Evolutionary conservation across 305 asterid genomes (phyloP).

Genomic region (Fraxinus angustifolia): DNA sequence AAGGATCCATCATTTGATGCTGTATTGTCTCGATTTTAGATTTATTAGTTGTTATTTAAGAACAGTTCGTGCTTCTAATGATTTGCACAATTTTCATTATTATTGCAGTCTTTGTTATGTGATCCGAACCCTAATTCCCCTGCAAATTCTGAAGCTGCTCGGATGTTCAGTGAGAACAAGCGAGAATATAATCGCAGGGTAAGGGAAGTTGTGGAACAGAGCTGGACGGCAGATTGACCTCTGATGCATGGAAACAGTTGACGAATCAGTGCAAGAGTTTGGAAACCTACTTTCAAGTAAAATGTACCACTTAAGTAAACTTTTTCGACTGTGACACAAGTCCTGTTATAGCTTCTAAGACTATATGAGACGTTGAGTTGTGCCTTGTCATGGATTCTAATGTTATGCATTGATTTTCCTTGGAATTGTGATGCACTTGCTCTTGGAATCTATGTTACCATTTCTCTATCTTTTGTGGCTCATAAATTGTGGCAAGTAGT

Average conservation of each 20-base stretch:
- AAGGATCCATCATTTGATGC: background rate
- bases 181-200: constrained; percentile 74
- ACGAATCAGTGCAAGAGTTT: background rate
- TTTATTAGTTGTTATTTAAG: background rate
- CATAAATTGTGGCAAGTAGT: background rate
- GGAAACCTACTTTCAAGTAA: constrained; percentile 3
- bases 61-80: background rate
- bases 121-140: constrained; percentile 83
- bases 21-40: background rate
- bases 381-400: constrained; percentile 29
- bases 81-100: background rate
- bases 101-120: constrained; percentile 59
- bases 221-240: constrained; percentile 68
- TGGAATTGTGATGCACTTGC: constrained; percentile 18
- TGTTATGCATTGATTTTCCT: constrained; percentile 16
- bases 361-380: constrained; percentile 20
- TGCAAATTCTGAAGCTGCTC: constrained; percentile 76
- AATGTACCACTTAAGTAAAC: constrained; percentile 10
- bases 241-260: background rate
- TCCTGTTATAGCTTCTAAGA: constrained; percentile 22
- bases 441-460: background rate
- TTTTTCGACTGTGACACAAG: background rate
- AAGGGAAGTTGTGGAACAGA: constrained; percentile 73
- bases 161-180: constrained; percentile 65
- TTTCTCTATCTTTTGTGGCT: background rate